Base-by-base conservation (phyloP, 441 rosid genomes). In the Cnidoscolus chayamansa region DNA sequence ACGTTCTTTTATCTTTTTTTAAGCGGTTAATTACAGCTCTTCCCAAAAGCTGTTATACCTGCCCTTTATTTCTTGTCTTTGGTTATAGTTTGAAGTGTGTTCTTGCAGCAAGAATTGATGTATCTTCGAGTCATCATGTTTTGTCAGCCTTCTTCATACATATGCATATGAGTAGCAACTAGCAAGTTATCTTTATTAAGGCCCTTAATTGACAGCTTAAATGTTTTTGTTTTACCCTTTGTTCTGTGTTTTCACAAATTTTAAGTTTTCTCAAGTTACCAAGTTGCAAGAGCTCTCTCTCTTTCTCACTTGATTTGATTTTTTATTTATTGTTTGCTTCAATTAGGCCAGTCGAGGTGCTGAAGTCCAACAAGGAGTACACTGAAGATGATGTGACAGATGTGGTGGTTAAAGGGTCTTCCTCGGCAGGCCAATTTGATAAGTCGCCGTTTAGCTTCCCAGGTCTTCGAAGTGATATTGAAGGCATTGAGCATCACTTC, bases 321-420 rank as follows among this genome's bases (percentile, higher is more conserved):
- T 19, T 53, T 12, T 30, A 37, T 12, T 19, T 40, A 35, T 48
- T 66, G 10, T 25, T 66, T 67, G 51, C 77, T 72, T 73, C 50
- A 12, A 62, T 67, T 76, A 92, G 98, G 85, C 92, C 95, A 20
- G 65, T 80, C 37, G 87, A 92, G 81, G 85, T 94, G 55, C 62
- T 94, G 77, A 70, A 86, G 50, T 94, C 91, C 53, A 82, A 80
- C 76, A 86, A 80, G 77, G 93, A 90, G 77, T 88, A 88, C 78
- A 86, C 92, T 10, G 97, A 90, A 84, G 97, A 90, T 20, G 96
- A 87, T 74, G 86, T 87, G 9, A 89, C 94, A 0, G 85, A 86
- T 16, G 81, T 79, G 79, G 76, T 89, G 31, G 67, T 48, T 54
- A 84, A 78, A 65, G 87, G 91, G 62, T 76, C 67, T 63, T 65